Conservation (phyloP, 305 asterid genomes). For the Rubia tinctorum region DNA sequence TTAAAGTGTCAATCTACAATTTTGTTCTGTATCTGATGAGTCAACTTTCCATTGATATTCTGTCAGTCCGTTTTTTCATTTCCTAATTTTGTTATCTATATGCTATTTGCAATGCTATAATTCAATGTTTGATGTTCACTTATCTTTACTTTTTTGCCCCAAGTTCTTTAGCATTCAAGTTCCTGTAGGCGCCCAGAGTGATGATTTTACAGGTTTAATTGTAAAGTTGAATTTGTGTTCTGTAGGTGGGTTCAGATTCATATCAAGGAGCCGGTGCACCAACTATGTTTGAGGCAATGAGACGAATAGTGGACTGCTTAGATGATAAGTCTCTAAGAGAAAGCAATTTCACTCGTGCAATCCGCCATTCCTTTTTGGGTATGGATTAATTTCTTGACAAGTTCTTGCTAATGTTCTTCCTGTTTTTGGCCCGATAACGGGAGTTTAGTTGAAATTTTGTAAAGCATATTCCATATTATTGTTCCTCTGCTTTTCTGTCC, state of each 20-base stretch:
- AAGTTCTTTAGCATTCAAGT: neutral
- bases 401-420: neutral
- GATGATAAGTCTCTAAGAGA: slow-evolving; percentile 58
- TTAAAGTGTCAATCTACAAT: neutral
- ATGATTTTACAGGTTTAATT: neutral
- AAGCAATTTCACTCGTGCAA: slow-evolving; percentile 67
- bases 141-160: neutral
- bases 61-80: too few relatives aligned
- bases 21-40: neutral
- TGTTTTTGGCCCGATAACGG: neutral
- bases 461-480: neutral
- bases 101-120: neutral
- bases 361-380: slow-evolving; percentile 92
- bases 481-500: neutral
- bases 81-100: neutral
- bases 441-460: slow-evolving; percentile 9
- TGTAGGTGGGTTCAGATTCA: slow-evolving; percentile 95
- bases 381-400: slow-evolving; percentile 11
- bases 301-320: slow-evolving; percentile 66
- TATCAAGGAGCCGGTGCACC: slow-evolving; percentile 99
- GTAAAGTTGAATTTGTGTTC: slow-evolving; percentile 11
- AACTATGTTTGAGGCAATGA: slow-evolving; percentile 96
- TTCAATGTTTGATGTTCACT: neutral
- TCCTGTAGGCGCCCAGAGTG: neutral
- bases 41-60: slow-evolving; percentile 2